phyloP scores from a whole-genome alignment of 768 basidiomycete genomes.

The Boletus eberwhitei region DNA sequence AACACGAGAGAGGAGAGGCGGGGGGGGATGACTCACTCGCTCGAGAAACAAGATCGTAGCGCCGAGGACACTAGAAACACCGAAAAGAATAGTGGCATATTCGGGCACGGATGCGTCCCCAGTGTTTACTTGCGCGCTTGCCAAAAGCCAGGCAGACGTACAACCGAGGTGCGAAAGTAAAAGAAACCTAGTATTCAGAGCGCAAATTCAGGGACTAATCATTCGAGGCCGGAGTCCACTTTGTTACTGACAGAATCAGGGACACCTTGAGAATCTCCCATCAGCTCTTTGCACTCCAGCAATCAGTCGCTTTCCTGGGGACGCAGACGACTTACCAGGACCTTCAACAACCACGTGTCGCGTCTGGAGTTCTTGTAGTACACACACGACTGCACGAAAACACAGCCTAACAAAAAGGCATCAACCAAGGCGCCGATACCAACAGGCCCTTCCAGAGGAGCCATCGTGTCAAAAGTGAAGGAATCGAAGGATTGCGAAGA shows the following conservation, averaged over 20 bases:
- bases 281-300: not conserved
- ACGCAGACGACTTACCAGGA: slow-evolving; percentile 15
- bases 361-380: slow-evolving; percentile 23
- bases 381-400: slow-evolving; percentile 24
- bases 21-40: slow-evolving; percentile 9
- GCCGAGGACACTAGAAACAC: slow-evolving; percentile 14
- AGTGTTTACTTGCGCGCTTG: not conserved
- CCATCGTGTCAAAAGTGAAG: slow-evolving; percentile 10
- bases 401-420: slow-evolving; percentile 24
- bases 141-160: slow-evolving; percentile 21
- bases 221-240: not conserved
- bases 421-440: slow-evolving; percentile 19
- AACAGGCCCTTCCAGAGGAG: slow-evolving; percentile 27
- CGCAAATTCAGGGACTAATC: slow-evolving; percentile 5
- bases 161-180: slow-evolving; percentile 17
- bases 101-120: slow-evolving; percentile 1
- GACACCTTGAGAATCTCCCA: slow-evolving; percentile 7
- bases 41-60: slow-evolving; percentile 14
- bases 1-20: not conserved
- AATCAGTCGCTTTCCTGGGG: not conserved
- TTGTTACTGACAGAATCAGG: slow-evolving; percentile 18
- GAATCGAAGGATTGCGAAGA: not conserved
- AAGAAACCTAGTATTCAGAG: slow-evolving; percentile 8
- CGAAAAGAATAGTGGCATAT: slow-evolving; percentile 16
- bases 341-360: slow-evolving; percentile 10